Evolutionary conservation across 2,329 filamentous ascomycete genomes (phyloP), one percentile per base, ranked within the genome.

Genomic region (Paracamarosporium sp.): DNA sequence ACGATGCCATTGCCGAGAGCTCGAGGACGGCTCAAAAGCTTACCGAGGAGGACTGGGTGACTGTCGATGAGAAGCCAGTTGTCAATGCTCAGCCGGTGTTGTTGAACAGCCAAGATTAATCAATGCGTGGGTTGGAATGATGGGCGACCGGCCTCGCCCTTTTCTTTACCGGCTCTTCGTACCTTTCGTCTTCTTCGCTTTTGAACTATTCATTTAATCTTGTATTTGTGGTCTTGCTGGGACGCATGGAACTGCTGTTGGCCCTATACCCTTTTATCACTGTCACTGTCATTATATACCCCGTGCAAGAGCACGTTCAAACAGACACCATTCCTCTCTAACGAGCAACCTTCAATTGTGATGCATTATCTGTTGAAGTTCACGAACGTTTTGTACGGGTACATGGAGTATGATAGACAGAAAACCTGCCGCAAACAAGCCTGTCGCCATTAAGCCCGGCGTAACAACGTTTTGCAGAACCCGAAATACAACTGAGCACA

Each of bases 1-100:
- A 76, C 25, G 73, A 74, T 7, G 68, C 66, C 1, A 71, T 76
- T 48, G 61, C 60, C 2, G 74, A 76, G 52, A 74, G 71, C 57
- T 71, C 72, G 15, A 58, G 68, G 30, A 73, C 73, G 0, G 73
- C 72, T 2, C 62, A 68, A 38, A 66, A 61, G 45, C 68, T 76
- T 8, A 68, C 61, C 3, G 66, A 73, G 35, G 67, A 70, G 24
- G 66, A 72, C 12, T 71, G 70, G 67, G 61, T 61, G 9, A 53
- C 60, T 5, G 56, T 61, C 4, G 58, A 63, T 24, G 48, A 54
- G 12, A 62, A 60, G 33, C 41, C n/a, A n/a, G n/a, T n/a, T 5
- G 56, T 61, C 4, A 56, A 63, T 24, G 48, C 52, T 8, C 60
- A 60, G 33, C 41, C 53, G 1, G 38, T 28, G 4, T n/a, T n/a